phyloP scores from a whole-genome alignment of 2,329 filamentous ascomycete species.

The Aureobasidium mangrovei region DNA sequence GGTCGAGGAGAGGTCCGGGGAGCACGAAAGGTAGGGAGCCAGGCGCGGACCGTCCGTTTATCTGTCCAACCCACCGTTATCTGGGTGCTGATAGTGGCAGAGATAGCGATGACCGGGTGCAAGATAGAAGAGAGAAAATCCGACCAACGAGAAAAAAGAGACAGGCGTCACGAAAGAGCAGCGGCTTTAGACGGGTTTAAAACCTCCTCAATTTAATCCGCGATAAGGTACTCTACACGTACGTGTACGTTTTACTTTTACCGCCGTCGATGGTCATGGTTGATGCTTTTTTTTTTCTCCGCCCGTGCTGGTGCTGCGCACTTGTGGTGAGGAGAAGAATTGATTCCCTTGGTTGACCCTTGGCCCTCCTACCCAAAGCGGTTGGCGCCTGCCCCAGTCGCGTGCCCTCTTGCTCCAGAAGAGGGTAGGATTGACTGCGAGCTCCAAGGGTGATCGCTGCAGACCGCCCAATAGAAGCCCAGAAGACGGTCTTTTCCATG shows the following conservation, averaged over 20 bases:
- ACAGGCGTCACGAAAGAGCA: background rate
- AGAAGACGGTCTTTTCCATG: background rate
- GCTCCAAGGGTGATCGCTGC: background rate
- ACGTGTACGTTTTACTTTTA: constrained; percentile 8
- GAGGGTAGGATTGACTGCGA: background rate
- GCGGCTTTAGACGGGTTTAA: constrained; percentile 4
- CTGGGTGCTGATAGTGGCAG: background rate
- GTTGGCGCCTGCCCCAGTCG: constrained; percentile 4
- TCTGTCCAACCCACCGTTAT: constrained; percentile 7
- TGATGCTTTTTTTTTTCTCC: constrained; percentile 10
- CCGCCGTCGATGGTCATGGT: constrained; percentile 4
- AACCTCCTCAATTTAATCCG: background rate
- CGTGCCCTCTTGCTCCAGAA: constrained; percentile 1
- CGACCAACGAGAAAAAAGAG: background rate
- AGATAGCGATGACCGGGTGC: constrained; percentile 1
- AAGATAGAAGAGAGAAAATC: background rate
- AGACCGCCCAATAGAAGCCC: background rate
- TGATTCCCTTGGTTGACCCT: background rate
- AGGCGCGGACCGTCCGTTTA: constrained; percentile 8
- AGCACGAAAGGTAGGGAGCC: background rate
- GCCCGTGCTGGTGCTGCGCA: background rate
- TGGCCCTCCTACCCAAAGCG: constrained; percentile 1
- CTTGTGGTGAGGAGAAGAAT: background rate
- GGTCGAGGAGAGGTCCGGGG: background rate
- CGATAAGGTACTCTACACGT: background rate